Evolutionary conservation across 331 rosid species (phyloP).

Genomic region (Malus hybrid): DNA sequence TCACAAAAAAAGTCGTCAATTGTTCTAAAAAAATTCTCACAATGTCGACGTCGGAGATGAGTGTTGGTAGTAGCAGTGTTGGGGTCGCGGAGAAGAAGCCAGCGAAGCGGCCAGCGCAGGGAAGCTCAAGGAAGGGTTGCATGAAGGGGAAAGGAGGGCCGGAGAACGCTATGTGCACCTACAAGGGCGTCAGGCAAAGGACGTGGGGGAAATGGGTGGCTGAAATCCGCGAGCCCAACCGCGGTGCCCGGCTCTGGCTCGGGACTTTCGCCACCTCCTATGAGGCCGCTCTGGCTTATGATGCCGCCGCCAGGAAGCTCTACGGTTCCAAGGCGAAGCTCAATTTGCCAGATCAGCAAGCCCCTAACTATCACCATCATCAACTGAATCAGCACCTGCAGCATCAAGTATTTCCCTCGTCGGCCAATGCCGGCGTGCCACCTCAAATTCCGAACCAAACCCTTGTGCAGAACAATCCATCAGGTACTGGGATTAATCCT

Average conservation of each 20-base stretch:
- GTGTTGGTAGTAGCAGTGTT: background rate
- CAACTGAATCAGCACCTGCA: background rate
- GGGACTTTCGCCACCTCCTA: background rate
- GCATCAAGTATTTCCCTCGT: background rate
- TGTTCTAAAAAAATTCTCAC: background rate
- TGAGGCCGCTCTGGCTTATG: conserved; percentile 87
- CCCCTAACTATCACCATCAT: background rate
- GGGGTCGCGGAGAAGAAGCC: conserved; percentile 24
- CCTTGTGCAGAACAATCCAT: background rate
- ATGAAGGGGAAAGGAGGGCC: conserved; percentile 98
- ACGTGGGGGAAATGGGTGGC: conserved; percentile 92
- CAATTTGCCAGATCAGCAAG: conserved; percentile 42
- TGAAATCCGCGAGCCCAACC: no score
- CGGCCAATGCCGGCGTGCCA: background rate
- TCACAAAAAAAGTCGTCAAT: background rate
- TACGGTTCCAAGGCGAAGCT: conserved; percentile 80
- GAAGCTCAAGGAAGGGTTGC: conserved; percentile 88
- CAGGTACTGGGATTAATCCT: background rate
- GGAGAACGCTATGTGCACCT: conserved; percentile 71
- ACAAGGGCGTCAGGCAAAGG: conserved; percentile 87
- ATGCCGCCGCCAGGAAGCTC: conserved; percentile 69
- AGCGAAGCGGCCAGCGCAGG: conserved; percentile 42
- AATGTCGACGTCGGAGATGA: conserved; percentile 15
- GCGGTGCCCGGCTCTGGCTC: no score
- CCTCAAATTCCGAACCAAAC: background rate